phyloP scores from a whole-genome alignment of 441 rosid species.

The Breynia disticha region DNA sequence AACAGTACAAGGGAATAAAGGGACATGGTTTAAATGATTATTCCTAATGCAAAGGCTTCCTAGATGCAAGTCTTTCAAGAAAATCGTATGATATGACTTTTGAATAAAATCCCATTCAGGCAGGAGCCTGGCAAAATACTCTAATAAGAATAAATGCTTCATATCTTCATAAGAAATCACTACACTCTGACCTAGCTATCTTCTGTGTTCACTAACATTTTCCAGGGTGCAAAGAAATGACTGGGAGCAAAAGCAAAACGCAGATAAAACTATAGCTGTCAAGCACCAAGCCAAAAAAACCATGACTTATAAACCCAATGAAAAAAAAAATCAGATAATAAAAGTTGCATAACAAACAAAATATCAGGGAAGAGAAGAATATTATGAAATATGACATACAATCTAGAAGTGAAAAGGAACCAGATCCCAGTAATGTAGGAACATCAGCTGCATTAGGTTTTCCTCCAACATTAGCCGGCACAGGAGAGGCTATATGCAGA shows the following conservation, averaged over 20 bases:
- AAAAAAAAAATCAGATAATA: too few species aligned
- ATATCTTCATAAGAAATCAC: not conserved
- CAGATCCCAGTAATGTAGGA: slow-evolving; percentile 85
- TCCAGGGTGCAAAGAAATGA: not conserved
- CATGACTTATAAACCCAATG: not conserved
- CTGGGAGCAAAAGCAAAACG: not conserved
- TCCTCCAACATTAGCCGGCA: slow-evolving; percentile 32
- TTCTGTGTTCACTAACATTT: not conserved
- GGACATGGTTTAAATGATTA: too few species aligned
- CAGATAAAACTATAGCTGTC: not conserved
- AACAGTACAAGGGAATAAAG: too few species aligned
- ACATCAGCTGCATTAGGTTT: slow-evolving; percentile 64
- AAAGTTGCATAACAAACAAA: not conserved
- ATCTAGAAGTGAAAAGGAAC: slow-evolving; percentile 79
- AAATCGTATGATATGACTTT: not conserved
- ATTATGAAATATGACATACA: slow-evolving; percentile 36
- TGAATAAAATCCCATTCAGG: not conserved
- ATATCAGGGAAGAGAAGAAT: slow-evolving; percentile 8
- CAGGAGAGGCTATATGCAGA: slow-evolving; percentile 39
- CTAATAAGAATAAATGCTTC: not conserved
- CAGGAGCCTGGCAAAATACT: not conserved
- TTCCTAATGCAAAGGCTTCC: too few species aligned
- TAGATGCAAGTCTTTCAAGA: not conserved
- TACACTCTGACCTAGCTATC: not conserved
- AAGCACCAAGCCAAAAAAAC: not conserved